Percentiles rank a stretch among this genome's conserved stretches.
Conservation (phyloP, 495 filamentous ascomycete genomes). For the Penicillium salamii region DNA sequence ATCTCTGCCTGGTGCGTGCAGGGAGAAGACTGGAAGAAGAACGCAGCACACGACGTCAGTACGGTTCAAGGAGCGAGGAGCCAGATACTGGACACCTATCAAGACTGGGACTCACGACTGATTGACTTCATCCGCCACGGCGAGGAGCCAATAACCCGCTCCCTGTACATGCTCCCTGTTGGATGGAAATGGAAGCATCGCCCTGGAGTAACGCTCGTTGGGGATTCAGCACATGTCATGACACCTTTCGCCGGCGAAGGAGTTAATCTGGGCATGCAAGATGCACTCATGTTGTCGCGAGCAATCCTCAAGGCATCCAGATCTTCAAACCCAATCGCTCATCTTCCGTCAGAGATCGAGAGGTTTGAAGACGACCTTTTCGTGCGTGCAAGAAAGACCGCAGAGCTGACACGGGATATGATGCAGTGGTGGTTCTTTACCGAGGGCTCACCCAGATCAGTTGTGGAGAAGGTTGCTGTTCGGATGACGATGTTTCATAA, state of each 20-base stretch:
- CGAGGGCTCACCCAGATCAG: background rate
- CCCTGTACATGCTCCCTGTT: slow-evolving; percentile 52
- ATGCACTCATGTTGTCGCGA: slow-evolving; percentile 50
- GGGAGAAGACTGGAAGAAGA: slow-evolving; percentile 10
- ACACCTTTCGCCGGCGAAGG: slow-evolving; percentile 57
- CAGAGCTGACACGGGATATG: slow-evolving; percentile 4
- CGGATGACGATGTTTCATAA: slow-evolving; percentile 4
- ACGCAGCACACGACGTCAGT: background rate
- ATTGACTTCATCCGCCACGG: slow-evolving; percentile 9
- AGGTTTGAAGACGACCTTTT: slow-evolving; percentile 4
- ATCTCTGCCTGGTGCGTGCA: background rate
- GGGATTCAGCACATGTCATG: slow-evolving; percentile 60
- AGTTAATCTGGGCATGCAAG: slow-evolving; percentile 52
- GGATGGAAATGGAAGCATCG: slow-evolving; percentile 44
- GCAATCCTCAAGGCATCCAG: slow-evolving; percentile 24
- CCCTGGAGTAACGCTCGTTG: slow-evolving; percentile 48
- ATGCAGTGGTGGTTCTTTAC: slow-evolving; percentile 5
- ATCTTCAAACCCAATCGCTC: background rate
- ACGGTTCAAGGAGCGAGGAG: slow-evolving; percentile 1
- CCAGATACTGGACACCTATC: slow-evolving; percentile 14
- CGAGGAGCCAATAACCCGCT: slow-evolving; percentile 10
- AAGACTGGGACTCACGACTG: slow-evolving; percentile 25
- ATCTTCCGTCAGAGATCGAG: slow-evolving; percentile 1
- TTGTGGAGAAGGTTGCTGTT: slow-evolving; percentile 8
- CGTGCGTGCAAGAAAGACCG: background rate